Evolutionary conservation across 805 yeast genomes (phyloP).

Genomic region (Yamadazyma sp.): DNA sequence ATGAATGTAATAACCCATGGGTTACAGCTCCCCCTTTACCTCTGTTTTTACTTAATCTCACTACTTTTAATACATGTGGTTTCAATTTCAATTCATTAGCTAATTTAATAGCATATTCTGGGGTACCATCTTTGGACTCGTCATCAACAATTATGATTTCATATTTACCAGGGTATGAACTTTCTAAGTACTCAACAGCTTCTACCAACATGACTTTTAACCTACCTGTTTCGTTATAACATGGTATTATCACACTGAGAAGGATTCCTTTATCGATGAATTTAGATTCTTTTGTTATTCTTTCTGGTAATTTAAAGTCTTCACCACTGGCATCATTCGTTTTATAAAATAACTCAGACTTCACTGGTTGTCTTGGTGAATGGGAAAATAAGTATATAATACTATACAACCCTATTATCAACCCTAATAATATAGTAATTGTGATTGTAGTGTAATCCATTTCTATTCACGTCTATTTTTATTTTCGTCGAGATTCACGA

Average conservation of each 20-base stretch:
- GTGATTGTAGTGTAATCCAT: conserved; percentile 3
- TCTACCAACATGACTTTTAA: conserved; percentile 72
- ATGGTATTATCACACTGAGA: conserved; percentile 85
- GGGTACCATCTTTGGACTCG: conserved; percentile 82
- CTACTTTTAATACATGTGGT: conserved; percentile 66
- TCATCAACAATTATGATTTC: conserved; percentile 91
- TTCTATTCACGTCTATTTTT: no score
- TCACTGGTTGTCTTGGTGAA: conserved; percentile 53
- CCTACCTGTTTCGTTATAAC: conserved; percentile 81
- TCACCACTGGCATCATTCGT: conserved; percentile 41
- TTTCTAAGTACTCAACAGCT: conserved; percentile 51
- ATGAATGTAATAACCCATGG: conserved; percentile 76
- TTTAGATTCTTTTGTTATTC: conserved; percentile 21
- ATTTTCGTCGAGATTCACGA: no score
- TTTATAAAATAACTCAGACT: conserved; percentile 51
- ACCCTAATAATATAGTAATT: background rate
- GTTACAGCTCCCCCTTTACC: conserved; percentile 92
- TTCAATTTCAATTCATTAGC: conserved; percentile 45
- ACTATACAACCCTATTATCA: conserved; percentile 27
- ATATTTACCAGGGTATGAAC: conserved; percentile 38
- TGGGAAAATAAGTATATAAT: conserved; percentile 54
- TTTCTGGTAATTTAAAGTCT: conserved; percentile 30
- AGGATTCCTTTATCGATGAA: conserved; percentile 39
- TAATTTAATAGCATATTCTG: conserved; percentile 64
- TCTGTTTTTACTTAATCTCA: conserved; percentile 69